Evolutionary conservation across 202 grass and related monocot genomes (phyloP), one percentile per base, ranked within the genome.

Genomic region (Zoysia matrella): DNA sequence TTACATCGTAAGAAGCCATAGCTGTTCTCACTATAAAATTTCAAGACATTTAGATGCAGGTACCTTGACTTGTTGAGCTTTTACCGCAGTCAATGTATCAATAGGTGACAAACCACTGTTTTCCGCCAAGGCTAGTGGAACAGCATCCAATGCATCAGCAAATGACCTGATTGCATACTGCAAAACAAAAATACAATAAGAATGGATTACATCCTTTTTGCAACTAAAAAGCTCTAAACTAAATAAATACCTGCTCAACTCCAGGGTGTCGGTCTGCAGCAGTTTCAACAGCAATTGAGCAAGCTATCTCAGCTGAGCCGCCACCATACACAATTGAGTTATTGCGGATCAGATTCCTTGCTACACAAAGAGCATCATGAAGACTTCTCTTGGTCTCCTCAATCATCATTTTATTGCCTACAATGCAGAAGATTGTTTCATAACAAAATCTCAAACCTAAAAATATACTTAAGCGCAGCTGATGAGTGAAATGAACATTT

Each of bases 391-490:
- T 95, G 16, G 93, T 99, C 81, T 98, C 96, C 54, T 99, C 96
- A 83, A 99, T 99, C 77, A 99, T 85, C 96, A 99, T 95, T 88
- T 99, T 95, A 80, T 99, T 95, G 40, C 96, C 96, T 99, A 64
- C 16, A 69, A 1, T 18, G 50, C 63, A 68, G 39, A 11, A 87
- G 52, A 49, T 76, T 67, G 10, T 50, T 41, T 67, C 36, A 82
- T 77, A 1, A n/a, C 1, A 63, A 1, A 44, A 75, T 49, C 2
- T 80, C 42, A 16, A 65, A 71, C 55, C 22, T 76, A 47, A 75
- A 15, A 45, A 8, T 58, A 69, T 75, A 4, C 8, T 72, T 42
- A 47, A 87, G 18, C 49, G 51, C 67, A 51, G 7, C 5, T 58
- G 52, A 67, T 13, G 39, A 22, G 1, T 66, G 12, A 76, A 57